Conservation (phyloP, 352 stramenopile species). For the Saprolegnia parasitica region DNA sequence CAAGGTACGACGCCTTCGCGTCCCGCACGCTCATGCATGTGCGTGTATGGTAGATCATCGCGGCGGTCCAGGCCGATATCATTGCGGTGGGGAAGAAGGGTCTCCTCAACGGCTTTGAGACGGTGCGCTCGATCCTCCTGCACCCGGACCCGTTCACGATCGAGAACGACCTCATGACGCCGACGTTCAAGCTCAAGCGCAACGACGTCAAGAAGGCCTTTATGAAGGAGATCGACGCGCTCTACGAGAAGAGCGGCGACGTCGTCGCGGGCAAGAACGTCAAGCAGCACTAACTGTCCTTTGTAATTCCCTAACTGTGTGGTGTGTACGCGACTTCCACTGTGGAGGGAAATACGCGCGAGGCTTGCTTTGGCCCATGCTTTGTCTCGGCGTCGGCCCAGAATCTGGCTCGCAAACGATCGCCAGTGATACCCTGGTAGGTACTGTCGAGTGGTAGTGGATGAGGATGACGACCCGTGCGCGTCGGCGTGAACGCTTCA, state of each 20-base stretch:
- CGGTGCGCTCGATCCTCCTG: conserved; percentile 22
- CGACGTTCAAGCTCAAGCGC: conserved; percentile 96
- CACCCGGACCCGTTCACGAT: conserved; percentile 8
- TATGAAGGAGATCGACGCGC: conserved; percentile 57
- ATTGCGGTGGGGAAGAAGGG: conserved; percentile 31
- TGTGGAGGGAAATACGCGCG: too few species aligned
- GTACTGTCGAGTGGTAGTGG: too few species aligned
- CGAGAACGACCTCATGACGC: conserved; percentile 77
- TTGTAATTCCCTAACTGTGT: too few species aligned
- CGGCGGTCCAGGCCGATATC: conserved; percentile 54
- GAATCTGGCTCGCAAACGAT: too few species aligned
- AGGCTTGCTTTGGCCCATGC: too few species aligned
- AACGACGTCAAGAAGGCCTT: conserved; percentile 86
- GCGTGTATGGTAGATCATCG: neutral
- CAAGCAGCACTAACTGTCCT: conserved; percentile 8
- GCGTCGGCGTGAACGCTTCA: too few species aligned
- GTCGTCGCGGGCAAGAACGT: conserved; percentile 26
- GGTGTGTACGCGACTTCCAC: too few species aligned
- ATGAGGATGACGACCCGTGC: too few species aligned
- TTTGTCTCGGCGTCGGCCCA: too few species aligned
- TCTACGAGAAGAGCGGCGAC: conserved; percentile 58
- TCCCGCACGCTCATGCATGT: neutral
- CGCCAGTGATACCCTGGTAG: too few species aligned
- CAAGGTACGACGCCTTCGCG: neutral
- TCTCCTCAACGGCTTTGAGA: conserved; percentile 79